Evolutionary conservation across 2,329 filamentous ascomycete genomes (phyloP), one percentile per base, ranked within the genome.

Genomic region (Chaetomiaceae sp.): DNA sequence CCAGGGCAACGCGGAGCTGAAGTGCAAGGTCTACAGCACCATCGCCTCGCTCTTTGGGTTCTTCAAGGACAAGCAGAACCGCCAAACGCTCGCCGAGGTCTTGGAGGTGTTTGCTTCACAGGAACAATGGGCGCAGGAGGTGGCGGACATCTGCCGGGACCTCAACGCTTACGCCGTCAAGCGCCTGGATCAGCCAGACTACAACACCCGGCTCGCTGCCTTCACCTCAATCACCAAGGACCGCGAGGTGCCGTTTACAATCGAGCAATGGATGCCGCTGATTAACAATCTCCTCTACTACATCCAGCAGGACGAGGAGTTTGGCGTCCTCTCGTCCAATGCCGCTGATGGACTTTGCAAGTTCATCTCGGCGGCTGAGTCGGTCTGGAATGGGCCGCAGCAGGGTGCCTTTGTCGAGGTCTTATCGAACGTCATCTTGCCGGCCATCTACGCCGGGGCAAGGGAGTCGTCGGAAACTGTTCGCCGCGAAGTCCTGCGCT

Each of bases 251-350:
- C 71, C 75, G 0, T 82, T 91, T 56, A 85, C 81, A 0, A 72
- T 84, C 1, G 80, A 80, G 54, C 88, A 96, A 69, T 99, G 94
- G 92, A 80, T 85, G 48, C 91, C 94, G 6, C 71, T 99, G 19
- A 72, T 97, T 11, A 88, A 91, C 71, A 99, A 97, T 65, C 81
- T 95, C 74, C 77, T 96, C 2, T 97, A 86, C 70, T 94, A 87
- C 65, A 85, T 96, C 59, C 85, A 84, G 60, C 83, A 92, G 59
- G 86, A 90, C 51, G 90, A 96, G 58, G 94, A 99, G 67, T 85
- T 95, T 59, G 88, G 89, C 42, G 88, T 96, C 45, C 75, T 96
- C 14, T 78, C 82, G 0, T 78, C 80, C 2, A 96, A 92, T 67
- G 89, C 94, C 6, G 88, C 91, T 0, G 87, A 91, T 64, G 82